Conservation (phyloP, 768 basidiomycete species). For the Podaxis sp. region DNA sequence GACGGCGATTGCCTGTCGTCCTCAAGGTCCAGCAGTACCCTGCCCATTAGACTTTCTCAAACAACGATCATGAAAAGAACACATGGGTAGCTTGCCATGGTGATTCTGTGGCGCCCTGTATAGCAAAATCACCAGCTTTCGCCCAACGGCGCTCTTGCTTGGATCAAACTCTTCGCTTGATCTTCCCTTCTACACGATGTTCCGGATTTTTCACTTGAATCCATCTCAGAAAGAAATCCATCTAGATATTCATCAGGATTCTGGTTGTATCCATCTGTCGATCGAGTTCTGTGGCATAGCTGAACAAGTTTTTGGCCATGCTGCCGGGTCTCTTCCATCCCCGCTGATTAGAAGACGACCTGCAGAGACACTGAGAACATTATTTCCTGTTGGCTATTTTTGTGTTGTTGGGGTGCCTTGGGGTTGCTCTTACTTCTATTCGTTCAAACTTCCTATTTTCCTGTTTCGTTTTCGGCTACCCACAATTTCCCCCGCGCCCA, state of each 20-base stretch:
- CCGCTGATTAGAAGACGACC: background rate
- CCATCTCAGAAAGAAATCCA: background rate
- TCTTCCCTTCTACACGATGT: background rate
- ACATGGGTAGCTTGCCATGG: background rate
- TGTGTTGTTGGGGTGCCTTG: background rate
- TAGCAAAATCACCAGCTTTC: background rate
- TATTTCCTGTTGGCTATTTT: background rate
- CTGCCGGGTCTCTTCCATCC: background rate
- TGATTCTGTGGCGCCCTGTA: background rate
- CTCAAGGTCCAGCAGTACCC: no score
- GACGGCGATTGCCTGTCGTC: no score
- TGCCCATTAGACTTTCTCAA: no score
- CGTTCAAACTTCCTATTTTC: background rate
- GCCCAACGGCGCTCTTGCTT: background rate
- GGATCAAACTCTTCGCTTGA: background rate
- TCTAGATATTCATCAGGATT: slow-evolving; percentile 3
- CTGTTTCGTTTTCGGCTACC: background rate
- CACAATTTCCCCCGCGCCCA: background rate
- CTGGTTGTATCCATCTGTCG: background rate
- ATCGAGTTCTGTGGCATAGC: background rate
- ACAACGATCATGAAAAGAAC: no score
- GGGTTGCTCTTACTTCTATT: background rate
- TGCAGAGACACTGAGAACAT: background rate
- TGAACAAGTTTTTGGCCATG: background rate
- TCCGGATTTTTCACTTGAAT: background rate